A percentile compares a stretch with the other conserved stretches of the same genome.
These are phyloP conservation scores for Candida taoyuanica DNA, from an alignment of 805 yeast genomes.

Conservation along the genomic window DNA sequence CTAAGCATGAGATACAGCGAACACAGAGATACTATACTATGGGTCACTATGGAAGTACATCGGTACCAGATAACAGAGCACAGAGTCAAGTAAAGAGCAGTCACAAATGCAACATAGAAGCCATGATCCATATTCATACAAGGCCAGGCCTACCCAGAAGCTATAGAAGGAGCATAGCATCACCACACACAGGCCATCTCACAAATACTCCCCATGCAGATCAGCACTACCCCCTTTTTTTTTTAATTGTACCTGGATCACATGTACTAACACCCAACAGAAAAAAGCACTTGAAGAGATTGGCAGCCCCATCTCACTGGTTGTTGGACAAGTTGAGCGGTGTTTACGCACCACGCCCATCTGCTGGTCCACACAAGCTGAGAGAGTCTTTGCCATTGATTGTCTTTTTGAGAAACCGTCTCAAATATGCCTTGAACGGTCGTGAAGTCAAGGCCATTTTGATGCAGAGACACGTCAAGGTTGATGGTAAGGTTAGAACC, in stretches of 20 bases:
- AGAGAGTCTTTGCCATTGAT: constrained; percentile 97
- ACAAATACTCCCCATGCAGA: no score
- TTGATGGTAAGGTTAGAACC: constrained; percentile 99
- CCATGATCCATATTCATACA: not conserved
- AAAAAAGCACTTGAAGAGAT: constrained; percentile 99
- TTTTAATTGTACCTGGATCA: not conserved
- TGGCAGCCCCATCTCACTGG: constrained; percentile 99
- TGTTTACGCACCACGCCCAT: constrained; percentile 99
- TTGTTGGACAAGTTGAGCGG: constrained; percentile 99
- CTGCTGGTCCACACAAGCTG: constrained; percentile 99
- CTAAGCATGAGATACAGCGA: no score
- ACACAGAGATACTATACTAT: no score
- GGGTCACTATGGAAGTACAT: no score
- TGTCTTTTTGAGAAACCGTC: constrained; percentile 96
- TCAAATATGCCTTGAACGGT: constrained; percentile 98
- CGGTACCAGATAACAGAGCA: no score
- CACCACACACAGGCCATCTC: no score
- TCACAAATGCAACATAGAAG: no score
- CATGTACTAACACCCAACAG: constrained; percentile 38
- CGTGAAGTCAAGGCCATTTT: constrained; percentile 98
- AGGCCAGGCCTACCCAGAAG: no score
- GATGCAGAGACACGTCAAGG: constrained; percentile 98
- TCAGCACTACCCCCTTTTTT: no score
- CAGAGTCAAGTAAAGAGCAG: no score
- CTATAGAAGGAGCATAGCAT: no score